A percentile compares a stretch with the other conserved stretches of the same genome.
Conservation (phyloP, 106 monocot species). For the Gastrodia elata region DNA sequence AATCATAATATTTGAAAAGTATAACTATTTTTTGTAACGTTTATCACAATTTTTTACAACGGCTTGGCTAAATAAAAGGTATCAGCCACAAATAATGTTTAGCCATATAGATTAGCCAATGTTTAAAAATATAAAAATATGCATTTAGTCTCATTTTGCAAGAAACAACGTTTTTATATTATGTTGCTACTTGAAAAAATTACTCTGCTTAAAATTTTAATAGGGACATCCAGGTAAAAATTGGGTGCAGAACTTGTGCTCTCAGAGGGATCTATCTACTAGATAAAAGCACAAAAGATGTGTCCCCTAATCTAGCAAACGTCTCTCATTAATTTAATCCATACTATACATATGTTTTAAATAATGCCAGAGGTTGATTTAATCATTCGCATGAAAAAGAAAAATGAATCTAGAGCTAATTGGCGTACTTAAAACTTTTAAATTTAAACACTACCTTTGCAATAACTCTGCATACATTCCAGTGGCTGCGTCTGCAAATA, state of each 20-base stretch:
- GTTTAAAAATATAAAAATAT: not conserved
- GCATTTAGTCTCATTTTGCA: not conserved
- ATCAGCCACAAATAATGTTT: too few relatives aligned
- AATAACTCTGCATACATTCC: constrained; percentile 74
- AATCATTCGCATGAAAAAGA: not conserved
- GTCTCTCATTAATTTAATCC: not conserved
- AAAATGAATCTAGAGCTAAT: not conserved
- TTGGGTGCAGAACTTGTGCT: not conserved
- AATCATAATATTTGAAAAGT: too few relatives aligned
- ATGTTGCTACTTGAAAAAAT: not conserved
- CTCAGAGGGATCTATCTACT: not conserved
- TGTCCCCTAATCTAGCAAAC: not conserved
- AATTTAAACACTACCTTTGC: constrained; percentile 37
- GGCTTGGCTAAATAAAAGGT: too few relatives aligned
- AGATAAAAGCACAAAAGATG: not conserved
- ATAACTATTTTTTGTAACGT: too few relatives aligned
- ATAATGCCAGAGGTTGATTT: not conserved
- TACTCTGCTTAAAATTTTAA: not conserved
- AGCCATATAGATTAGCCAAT: too few relatives aligned
- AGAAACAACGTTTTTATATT: not conserved
- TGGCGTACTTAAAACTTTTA: not conserved
- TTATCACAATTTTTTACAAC: too few relatives aligned
- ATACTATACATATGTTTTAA: not conserved
- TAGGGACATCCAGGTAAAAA: not conserved
- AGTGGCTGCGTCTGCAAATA: constrained; percentile 81